Percentiles rank a stretch among this genome's conserved stretches.
Conservation (phyloP, 2,329 filamentous ascomycete species). For the Davidsoniella virescens region DNA sequence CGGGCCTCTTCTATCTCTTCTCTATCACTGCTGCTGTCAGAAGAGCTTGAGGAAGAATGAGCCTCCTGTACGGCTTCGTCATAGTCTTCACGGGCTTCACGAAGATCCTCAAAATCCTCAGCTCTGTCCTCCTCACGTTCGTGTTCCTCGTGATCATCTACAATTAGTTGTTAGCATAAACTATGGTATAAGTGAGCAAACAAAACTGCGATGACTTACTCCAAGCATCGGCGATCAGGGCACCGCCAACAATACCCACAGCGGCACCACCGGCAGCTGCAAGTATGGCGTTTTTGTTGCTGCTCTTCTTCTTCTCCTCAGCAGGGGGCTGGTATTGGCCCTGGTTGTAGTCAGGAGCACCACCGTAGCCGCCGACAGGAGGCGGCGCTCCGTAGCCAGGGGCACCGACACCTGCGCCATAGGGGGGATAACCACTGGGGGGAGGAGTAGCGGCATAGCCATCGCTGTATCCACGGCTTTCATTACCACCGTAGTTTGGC, state of each 20-base stretch:
- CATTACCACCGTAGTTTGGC: not conserved
- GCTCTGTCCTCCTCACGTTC: conserved; percentile 14
- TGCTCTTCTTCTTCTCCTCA: conserved; percentile 25
- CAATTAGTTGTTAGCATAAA: not conserved
- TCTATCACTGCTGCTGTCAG: conserved; percentile 32
- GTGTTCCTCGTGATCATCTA: conserved; percentile 8
- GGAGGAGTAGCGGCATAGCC: conserved; percentile 2
- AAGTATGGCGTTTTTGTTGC: conserved; percentile 38
- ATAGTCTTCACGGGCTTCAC: conserved; percentile 28
- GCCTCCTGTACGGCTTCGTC: conserved; percentile 27
- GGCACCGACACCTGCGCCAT: not conserved
- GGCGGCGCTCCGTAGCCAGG: conserved; percentile 11
- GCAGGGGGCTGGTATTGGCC: conserved; percentile 14
- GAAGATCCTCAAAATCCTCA: conserved; percentile 23
- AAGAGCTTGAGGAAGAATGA: conserved; percentile 22
- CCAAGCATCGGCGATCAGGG: conserved; percentile 38
- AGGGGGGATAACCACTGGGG: conserved; percentile 5
- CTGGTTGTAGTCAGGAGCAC: conserved; percentile 15
- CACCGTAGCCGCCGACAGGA: conserved; percentile 13
- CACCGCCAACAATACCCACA: conserved; percentile 39
- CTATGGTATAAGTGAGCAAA: too few relatives aligned
- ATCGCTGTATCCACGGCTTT: conserved; percentile 10
- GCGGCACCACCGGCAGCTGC: conserved; percentile 44
- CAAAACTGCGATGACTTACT: conserved; percentile 23
- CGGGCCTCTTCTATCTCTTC: conserved; percentile 36